These are phyloP conservation scores for Dittrichia graveolens DNA, from an alignment of 129 eudicot species.

Conservation along the genomic window DNA sequence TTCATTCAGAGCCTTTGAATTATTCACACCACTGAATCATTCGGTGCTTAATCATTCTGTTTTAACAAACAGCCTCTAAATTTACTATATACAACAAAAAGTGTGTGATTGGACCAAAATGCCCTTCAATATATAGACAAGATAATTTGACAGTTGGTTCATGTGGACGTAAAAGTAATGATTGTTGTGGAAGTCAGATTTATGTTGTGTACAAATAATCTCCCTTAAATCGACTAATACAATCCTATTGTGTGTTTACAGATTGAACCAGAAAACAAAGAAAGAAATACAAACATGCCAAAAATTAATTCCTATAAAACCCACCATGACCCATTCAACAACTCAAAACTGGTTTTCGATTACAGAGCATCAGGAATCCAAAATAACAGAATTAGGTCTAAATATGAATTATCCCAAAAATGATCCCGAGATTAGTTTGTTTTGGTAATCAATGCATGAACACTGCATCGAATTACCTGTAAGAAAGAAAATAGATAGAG, in stretches of 20 bases:
- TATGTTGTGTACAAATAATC: no score
- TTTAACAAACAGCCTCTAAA: no score
- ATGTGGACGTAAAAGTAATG: no score
- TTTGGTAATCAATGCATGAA: not conserved
- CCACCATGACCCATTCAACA: not conserved
- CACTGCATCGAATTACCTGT: not conserved
- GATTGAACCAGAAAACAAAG: not conserved
- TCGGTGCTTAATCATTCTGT: no score
- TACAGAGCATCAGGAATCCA: not conserved
- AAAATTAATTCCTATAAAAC: not conserved
- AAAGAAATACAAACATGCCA: not conserved
- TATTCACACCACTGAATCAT: no score
- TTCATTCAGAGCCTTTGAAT: no score
- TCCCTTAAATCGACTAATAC: no score
- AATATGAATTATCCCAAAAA: constrained; percentile 17
- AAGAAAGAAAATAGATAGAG: not conserved
- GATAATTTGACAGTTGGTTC: no score
- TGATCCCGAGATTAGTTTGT: constrained; percentile 14
- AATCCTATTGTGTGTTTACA: not conserved
- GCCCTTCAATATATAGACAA: no score
- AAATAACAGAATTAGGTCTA: constrained; percentile 14
- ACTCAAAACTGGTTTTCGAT: constrained; percentile 6
- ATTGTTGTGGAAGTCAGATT: no score
- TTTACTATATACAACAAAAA: no score
- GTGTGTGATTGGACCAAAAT: no score